A percentile compares a stretch with the other conserved stretches of the same genome.
Conservation (phyloP, 2,329 filamentous ascomycete species). For the Tolypocladium paradoxum region DNA sequence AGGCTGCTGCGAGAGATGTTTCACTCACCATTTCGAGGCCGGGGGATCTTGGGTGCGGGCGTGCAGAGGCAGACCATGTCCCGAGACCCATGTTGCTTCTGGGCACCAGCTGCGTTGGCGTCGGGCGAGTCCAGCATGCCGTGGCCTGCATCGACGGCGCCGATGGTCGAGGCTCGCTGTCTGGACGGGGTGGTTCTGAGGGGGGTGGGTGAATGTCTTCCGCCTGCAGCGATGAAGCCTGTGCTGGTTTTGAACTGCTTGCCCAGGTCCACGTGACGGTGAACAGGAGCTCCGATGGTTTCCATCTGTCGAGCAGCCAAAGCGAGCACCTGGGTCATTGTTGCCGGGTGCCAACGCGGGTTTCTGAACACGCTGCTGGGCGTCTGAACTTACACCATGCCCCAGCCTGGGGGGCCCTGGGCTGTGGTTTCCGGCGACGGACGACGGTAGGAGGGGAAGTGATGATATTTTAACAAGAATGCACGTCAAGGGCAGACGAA, state of each 20-base stretch:
- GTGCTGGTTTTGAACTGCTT: constrained; percentile 7
- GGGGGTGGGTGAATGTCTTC: constrained; percentile 3
- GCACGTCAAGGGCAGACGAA: no score
- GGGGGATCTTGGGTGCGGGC: constrained; percentile 44
- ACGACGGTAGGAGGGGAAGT: not conserved
- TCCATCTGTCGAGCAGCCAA: constrained; percentile 12
- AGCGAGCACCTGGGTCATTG: constrained; percentile 15
- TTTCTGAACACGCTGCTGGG: not conserved
- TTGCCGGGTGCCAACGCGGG: constrained; percentile 2
- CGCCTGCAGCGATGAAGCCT: constrained; percentile 4
- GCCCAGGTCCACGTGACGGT: constrained; percentile 10
- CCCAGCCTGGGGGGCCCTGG: not conserved
- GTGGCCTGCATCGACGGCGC: constrained; percentile 32
- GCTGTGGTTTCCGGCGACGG: not conserved
- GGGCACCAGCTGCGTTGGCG: constrained; percentile 15
- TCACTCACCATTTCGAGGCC: constrained; percentile 47
- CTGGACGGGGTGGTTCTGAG: constrained; percentile 10
- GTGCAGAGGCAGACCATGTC: constrained; percentile 46
- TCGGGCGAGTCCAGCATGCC: constrained; percentile 18
- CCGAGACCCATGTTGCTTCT: constrained; percentile 19
- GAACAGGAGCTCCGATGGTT: constrained; percentile 9
- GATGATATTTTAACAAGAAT: not conserved
- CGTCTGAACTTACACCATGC: not conserved
- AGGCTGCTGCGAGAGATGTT: not conserved
- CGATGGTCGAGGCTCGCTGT: constrained; percentile 36